phyloP scores from a whole-genome alignment of 192 early-diverging fungal species.

The Coemansia sp. region DNA sequence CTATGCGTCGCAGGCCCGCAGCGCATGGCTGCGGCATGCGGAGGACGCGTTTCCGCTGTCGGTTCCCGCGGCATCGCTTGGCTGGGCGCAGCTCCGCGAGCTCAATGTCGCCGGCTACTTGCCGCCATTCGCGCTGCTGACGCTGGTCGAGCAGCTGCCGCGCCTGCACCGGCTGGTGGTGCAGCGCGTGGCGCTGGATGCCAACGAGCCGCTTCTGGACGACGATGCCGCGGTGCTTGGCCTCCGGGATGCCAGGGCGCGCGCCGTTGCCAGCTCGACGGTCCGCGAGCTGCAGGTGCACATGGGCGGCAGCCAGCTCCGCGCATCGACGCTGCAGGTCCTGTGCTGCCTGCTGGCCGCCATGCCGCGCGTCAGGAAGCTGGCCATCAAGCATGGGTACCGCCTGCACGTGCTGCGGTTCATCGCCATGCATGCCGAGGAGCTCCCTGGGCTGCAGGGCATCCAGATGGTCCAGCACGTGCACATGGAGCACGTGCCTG shows the following conservation, averaged over 20 bases:
- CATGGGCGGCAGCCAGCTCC: conserved; percentile 25
- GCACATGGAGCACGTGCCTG: conserved; percentile 14
- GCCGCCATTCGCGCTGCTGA: conserved; percentile 18
- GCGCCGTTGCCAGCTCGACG: conserved; percentile 5
- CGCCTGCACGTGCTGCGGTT: conserved; percentile 13
- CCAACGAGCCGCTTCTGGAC: conserved; percentile 11
- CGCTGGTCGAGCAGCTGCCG: conserved; percentile 30
- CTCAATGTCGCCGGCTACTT: conserved; percentile 36
- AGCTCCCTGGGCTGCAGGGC: conserved; percentile 12
- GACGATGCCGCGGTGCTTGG: background rate
- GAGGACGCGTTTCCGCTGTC: conserved; percentile 36
- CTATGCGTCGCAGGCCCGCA: conserved; percentile 10
- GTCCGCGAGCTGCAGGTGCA: conserved; percentile 36
- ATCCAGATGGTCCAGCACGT: conserved; percentile 29
- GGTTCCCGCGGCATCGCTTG: conserved; percentile 10
- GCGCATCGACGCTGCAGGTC: conserved; percentile 26
- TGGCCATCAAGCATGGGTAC: conserved; percentile 36
- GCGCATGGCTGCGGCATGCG: conserved; percentile 35
- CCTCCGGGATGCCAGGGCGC: background rate
- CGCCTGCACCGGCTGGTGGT: conserved; percentile 14
- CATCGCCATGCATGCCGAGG: background rate
- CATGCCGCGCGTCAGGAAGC: conserved; percentile 15
- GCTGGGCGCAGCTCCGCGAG: conserved; percentile 29
- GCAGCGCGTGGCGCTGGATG: conserved; percentile 34
- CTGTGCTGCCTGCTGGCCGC: conserved; percentile 36